Evolutionary conservation across 306 rosid species (phyloP), one percentile per base, ranked within the genome.

Genomic region (Lablab purpureus): DNA sequence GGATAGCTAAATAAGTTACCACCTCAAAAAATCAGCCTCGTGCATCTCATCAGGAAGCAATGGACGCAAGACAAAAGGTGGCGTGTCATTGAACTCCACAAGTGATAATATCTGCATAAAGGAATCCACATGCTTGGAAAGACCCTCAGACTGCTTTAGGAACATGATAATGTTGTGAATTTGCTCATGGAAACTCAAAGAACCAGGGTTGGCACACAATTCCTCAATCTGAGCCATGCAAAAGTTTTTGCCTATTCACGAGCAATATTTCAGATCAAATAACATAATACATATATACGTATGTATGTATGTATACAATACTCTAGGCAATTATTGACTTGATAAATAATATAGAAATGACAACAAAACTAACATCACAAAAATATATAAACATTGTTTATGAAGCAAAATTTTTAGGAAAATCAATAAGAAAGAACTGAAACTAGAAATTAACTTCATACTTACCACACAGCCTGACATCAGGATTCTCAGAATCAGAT

Each of bases 91-190:
- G 77, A 83, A 79, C 85, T 91, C 92, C 85, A 96, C 85, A 50
- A 96, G 77, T 59, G 98, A 89, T 71, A 96, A 75, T 90, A 91
- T 90, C 87, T 93, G 99, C 97, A 93, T 91, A 80, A 96, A 96
- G 82, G 97, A 93, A 93, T 96, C 98, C 71, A 93, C 88, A 62
- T 85, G 89, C 91, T 89, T 88, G 75, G 99, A 89, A 54, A 91
- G 92, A 81, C 92, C 92, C 75, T 93, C 98, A 23, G 92, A 89
- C 82, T 86, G 88, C 82, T 88, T 95, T 75, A 96, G 97, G 86
- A 91, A 93, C 90, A 87, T 75, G 74, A 96, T 81, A 69, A 93
- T 80, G 58, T 81, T 83, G 63, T 93, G 93, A 84, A 93, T 87
- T 89, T 86, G 88, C 83, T 90, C 93, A 84, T 89, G 85, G 63